Evolutionary conservation across 257 asterid species (phyloP), one percentile per base, ranked within the genome.

Genomic region (Solanum neorickii): DNA sequence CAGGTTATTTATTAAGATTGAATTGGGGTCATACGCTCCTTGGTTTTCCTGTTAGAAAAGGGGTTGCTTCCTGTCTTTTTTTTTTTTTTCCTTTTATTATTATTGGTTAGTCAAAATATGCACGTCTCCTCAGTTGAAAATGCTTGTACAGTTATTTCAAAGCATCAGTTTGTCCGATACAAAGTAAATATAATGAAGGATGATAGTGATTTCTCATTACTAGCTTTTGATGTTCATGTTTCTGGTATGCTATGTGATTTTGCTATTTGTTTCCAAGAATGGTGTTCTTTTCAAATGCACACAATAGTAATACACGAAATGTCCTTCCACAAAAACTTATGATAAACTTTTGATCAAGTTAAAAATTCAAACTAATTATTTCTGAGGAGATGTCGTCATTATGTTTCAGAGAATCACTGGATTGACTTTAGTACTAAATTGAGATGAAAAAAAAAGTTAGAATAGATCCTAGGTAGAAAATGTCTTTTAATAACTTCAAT

Each of bases 1-100:
- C 62, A 77, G 49, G 77, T 84, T 83, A 37, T 89, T 89, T 87
- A 89, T 46, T 66, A 87, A 83, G 82, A 82, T 83, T 65, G 86
- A 86, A 68, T 23, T 84, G 25, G 91, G 75, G 56, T 60, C 78
- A 12, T 68, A 35, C 49, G 84, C 86, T 83, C 52, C 42, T 25
- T 62, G 78, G 86, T 59, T 83, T 46, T 33, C 85, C 69, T 82
- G 69, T 82, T 47, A 82, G 69, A 31, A 49, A 49, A 29, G 69
- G 10, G 46, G 68, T 47, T 65, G 46, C 18, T 44, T 16, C 7
- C 29, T 25, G 1, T 47, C 15, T 18, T 16, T 2, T 6, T 72
- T 76, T 76, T 39, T 14, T 15, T 2, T 10, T 56, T 18, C 25
- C 44, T 47, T 82, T 21, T 18, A 49, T 47, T 29, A 16, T 49